These are phyloP conservation scores for Pythium diclinum DNA, from an alignment of 352 stramenopile species.

Conservation along the genomic window DNA sequence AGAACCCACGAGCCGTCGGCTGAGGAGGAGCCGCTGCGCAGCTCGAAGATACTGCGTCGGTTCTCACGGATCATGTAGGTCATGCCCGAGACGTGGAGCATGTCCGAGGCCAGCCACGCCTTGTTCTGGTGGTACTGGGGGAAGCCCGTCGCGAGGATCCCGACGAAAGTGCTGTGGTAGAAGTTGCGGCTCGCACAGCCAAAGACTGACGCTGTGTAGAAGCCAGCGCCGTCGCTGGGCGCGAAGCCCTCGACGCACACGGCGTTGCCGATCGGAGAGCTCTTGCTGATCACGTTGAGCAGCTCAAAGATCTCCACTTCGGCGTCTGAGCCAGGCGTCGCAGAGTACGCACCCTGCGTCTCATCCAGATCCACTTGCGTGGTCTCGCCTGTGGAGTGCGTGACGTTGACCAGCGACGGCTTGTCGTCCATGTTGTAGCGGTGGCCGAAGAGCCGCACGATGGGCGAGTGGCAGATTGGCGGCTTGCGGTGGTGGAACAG, in stretches of 20 bases:
- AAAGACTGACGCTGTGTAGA: conserved; percentile 24
- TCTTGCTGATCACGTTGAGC: conserved; percentile 27
- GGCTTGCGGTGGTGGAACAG: conserved; percentile 31
- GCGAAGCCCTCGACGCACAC: conserved; percentile 28
- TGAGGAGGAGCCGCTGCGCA: neutral
- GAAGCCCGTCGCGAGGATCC: conserved; percentile 16
- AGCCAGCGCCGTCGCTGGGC: conserved; percentile 2
- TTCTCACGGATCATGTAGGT: conserved; percentile 32
- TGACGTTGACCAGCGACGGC: conserved; percentile 15
- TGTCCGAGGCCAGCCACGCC: conserved; percentile 25
- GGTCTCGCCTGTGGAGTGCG: neutral
- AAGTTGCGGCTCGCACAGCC: conserved; percentile 24
- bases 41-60: conserved; percentile 19
- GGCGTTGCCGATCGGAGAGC: conserved; percentile 15
- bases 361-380: neutral
- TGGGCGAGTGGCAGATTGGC: conserved; percentile 26
- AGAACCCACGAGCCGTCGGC: conserved; percentile 5
- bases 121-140: conserved; percentile 30
- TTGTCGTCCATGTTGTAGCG: conserved; percentile 30
- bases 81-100: conserved; percentile 29
- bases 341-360: conserved; percentile 13
- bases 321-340: conserved; percentile 13
- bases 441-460: conserved; percentile 25
- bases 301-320: conserved; percentile 30
- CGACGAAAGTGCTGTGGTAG: conserved; percentile 27